Percentiles rank a stretch among this genome's conserved stretches.
Evolutionary conservation across 192 early-diverging fungal species (phyloP).

Genomic region (Umbelopsis sp.): DNA sequence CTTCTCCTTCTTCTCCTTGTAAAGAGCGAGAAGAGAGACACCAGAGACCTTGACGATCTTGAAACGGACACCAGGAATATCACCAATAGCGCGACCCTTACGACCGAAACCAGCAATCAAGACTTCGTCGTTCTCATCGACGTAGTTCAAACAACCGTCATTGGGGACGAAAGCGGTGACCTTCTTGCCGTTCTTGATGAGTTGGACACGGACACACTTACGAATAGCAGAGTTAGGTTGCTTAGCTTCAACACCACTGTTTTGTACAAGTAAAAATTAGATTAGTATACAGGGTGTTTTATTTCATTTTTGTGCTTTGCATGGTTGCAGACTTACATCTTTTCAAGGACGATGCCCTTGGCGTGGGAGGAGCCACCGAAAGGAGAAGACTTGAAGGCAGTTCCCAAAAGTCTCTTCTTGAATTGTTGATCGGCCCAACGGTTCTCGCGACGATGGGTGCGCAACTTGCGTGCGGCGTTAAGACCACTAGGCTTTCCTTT

Average conservation of each 20-base stretch:
- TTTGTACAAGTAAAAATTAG: neutral
- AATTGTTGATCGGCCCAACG: slow-evolving; percentile 99
- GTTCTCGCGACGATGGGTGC: slow-evolving; percentile 96
- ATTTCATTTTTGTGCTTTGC: neutral
- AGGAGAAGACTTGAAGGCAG: slow-evolving; percentile 96
- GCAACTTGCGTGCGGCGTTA: slow-evolving; percentile 97
- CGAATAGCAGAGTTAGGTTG: slow-evolving; percentile 99
- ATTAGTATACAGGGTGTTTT: neutral
- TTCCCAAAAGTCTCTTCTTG: slow-evolving; percentile 98
- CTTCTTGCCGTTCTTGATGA: slow-evolving; percentile 99
- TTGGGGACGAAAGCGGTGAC: slow-evolving; percentile 99
- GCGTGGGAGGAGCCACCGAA: slow-evolving; percentile 99
- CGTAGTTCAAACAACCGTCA: slow-evolving; percentile 99
- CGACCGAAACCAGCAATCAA: slow-evolving; percentile 99
- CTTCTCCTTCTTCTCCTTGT: slow-evolving; percentile 99
- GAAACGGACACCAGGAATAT: slow-evolving; percentile 99
- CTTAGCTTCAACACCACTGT: slow-evolving; percentile 98
- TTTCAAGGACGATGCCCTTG: slow-evolving; percentile 99
- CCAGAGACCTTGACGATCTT: slow-evolving; percentile 99
- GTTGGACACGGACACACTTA: slow-evolving; percentile 99
- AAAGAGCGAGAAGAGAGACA: slow-evolving; percentile 96
- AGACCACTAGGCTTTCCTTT: slow-evolving; percentile 97
- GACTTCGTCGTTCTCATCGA: slow-evolving; percentile 99
- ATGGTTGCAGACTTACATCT: slow-evolving; percentile 75
- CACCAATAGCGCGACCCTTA: slow-evolving; percentile 97